Evolutionary conservation across 495 filamentous ascomycete genomes (phyloP), one percentile per base, ranked within the genome.

Genomic region (Lasiosphaeria hispida): DNA sequence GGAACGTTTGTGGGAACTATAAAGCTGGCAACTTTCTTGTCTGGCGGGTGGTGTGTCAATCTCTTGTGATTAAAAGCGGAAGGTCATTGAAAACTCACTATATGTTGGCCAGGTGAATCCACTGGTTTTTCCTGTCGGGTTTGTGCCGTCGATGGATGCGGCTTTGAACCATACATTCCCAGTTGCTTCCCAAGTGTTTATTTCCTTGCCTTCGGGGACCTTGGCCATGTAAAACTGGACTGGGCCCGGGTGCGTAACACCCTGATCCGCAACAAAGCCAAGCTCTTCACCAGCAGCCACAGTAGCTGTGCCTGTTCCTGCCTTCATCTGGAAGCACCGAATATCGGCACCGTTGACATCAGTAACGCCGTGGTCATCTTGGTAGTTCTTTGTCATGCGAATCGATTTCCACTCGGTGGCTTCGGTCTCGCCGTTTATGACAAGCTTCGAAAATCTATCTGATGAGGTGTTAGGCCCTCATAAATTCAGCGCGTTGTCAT

Each of bases 151-250:
- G 51, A 76, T 74, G 48, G 63, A 66, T 10, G 57, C 71, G 13
- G 75, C 71, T 65, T 80, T 80, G 63, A 80, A 80, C 79, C 77
- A 80, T 1, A 80, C 76, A 36, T 74, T 69, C 1, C 77, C 77
- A 0, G 68, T 55, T 1, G 70, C 69, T n/a, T 80, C 77, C 73
- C 74, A 81, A 9, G 67, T 71, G 58, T 74, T 71, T 60, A 76
- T 62, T 42, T 75, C 67, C 10, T 61, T 63, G 14, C 55, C 51
- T 9, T 73, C 73, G 37, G 78, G 78, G 1, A 75, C 77, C 17
- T 69, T 67, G 5, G 77, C 79, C 75, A 80, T 79, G 66, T 80
- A 79, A 53, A 74, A 77, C 61, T 67, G 69, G 53, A 79, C 68
- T 4, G 78, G 77, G 7, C 78, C 77, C 41, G 73, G 75, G 61